phyloP scores from a whole-genome alignment of 1,284 basidiomycete genomes.

The Ustilago tritici region DNA sequence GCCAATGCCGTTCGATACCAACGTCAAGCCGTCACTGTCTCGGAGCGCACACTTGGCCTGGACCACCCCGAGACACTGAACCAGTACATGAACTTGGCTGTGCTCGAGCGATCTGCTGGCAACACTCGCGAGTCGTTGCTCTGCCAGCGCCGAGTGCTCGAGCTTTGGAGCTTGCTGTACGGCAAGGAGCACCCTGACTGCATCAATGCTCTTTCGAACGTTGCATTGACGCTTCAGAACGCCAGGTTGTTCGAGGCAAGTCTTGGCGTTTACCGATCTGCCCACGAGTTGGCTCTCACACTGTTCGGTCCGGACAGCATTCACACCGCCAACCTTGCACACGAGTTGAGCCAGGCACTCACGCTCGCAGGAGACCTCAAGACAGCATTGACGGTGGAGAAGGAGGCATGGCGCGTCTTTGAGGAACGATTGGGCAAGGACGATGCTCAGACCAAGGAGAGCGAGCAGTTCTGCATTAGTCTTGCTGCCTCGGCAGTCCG shows the following conservation, averaged over 20 bases:
- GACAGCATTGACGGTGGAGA: constrained; percentile 62
- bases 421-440: constrained; percentile 66
- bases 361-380: constrained; percentile 66
- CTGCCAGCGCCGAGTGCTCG: constrained; percentile 73
- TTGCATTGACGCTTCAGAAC: constrained; percentile 61
- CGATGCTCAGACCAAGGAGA: constrained; percentile 66
- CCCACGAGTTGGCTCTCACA: constrained; percentile 58
- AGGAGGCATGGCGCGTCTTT: constrained; percentile 66
- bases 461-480: constrained; percentile 62
- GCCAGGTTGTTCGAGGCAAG: constrained; percentile 55
- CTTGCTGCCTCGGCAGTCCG: constrained; percentile 66
- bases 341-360: constrained; percentile 67
- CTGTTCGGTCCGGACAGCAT: constrained; percentile 65
- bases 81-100: constrained; percentile 75
- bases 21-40: constrained; percentile 74
- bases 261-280: constrained; percentile 58
- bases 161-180: constrained; percentile 73
- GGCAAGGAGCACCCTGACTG: constrained; percentile 73
- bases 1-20: constrained; percentile 72
- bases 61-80: constrained; percentile 74
- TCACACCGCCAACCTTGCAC: constrained; percentile 66
- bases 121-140: constrained; percentile 70
- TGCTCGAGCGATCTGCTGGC: constrained; percentile 73
- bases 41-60: constrained; percentile 74
- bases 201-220: constrained; percentile 72